A percentile compares a stretch with the other conserved stretches of the same genome.
Evolutionary conservation across 2,329 filamentous ascomycete species (phyloP).

Genomic region (Apiospora marii): DNA sequence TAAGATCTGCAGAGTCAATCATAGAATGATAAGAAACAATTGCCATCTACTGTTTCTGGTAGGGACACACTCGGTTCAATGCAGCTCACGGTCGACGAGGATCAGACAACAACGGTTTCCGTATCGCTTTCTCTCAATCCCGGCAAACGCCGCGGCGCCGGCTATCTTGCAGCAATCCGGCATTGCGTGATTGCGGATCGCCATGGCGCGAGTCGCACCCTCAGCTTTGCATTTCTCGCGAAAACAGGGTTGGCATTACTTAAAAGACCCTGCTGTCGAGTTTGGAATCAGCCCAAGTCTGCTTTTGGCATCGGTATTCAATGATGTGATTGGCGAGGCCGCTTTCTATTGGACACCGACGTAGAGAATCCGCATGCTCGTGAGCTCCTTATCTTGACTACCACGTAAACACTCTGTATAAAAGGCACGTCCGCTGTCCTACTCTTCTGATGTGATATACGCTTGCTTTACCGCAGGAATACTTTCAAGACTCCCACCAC

Average conservation of each 20-base stretch:
- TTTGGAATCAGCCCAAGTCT: not conserved
- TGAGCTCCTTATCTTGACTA: not conserved
- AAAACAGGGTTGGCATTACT: not conserved
- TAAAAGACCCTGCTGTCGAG: not conserved
- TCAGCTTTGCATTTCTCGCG: not conserved
- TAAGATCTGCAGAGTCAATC: too few species aligned
- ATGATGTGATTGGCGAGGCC: not conserved
- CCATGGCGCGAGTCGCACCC: conserved; percentile 1
- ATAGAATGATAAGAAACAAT: too few species aligned
- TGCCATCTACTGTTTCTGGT: too few species aligned
- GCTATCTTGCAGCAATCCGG: not conserved
- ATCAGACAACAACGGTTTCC: too few species aligned
- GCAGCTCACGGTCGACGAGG: too few species aligned
- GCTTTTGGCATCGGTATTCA: not conserved
- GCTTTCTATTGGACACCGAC: not conserved
- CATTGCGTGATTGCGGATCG: conserved; percentile 6
- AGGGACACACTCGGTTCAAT: too few species aligned
- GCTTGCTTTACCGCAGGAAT: too few species aligned
- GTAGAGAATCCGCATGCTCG: not conserved
- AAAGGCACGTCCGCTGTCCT: not conserved
- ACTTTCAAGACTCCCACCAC: too few species aligned
- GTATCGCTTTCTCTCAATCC: not conserved
- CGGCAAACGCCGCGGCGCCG: not conserved
- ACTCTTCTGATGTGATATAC: not conserved
- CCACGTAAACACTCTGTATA: not conserved